Evolutionary conservation across 345 rosid species (phyloP).

Genomic region (Rhodomyrtus tomentosa): DNA sequence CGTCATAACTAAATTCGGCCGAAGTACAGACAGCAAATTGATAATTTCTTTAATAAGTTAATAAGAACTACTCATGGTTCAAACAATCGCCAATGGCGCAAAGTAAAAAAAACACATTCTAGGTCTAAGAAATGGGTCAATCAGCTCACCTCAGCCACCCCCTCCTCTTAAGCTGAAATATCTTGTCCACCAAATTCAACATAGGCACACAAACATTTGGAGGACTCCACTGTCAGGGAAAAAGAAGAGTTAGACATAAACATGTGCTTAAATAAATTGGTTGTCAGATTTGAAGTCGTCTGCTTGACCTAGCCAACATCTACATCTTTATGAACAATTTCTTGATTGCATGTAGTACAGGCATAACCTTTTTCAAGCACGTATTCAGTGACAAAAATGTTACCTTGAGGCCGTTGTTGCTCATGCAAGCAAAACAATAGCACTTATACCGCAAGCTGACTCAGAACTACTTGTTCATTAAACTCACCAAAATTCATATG

Average conservation of each 20-base stretch:
- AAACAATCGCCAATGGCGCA: background rate
- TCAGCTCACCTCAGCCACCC: slow-evolving; percentile 88
- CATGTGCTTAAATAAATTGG: background rate
- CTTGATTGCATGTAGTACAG: background rate
- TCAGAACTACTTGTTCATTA: background rate
- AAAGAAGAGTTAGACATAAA: background rate
- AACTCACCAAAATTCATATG: background rate
- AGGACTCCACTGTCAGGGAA: slow-evolving; percentile 70
- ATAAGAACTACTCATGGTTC: background rate
- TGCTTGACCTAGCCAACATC: background rate
- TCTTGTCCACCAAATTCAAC: slow-evolving; percentile 90
- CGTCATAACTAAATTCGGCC: background rate
- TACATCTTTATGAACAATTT: background rate
- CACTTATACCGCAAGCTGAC: background rate
- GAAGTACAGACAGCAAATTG: background rate
- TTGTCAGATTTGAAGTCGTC: background rate
- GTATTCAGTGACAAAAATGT: background rate
- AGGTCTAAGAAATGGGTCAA: background rate
- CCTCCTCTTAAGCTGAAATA: slow-evolving; percentile 92
- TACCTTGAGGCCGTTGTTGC: background rate
- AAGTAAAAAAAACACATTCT: background rate
- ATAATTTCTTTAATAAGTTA: background rate
- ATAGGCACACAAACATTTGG: slow-evolving; percentile 94
- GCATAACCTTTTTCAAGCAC: background rate
- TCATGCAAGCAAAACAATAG: background rate